Conservation (phyloP, 2,329 filamentous ascomycete species). For the Monosporascus sp. region DNA sequence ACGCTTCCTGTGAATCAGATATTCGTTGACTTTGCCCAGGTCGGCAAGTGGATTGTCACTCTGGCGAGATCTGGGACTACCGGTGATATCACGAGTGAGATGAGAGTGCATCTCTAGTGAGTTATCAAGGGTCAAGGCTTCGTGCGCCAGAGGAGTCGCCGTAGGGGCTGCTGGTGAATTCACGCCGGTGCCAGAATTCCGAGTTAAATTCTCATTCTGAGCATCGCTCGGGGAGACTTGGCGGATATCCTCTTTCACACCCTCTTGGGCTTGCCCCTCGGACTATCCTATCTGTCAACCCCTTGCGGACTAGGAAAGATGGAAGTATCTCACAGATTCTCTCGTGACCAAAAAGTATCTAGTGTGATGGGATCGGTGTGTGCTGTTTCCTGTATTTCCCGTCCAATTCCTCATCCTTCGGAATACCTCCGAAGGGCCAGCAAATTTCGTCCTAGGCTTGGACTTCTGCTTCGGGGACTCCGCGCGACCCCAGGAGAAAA, state of each 20-base stretch:
- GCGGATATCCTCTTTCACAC: background rate
- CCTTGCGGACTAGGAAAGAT: background rate
- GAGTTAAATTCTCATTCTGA: constrained; percentile 2
- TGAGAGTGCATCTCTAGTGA: constrained; percentile 6
- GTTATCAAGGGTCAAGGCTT: background rate
- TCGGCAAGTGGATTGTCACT: constrained; percentile 1
- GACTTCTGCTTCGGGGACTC: background rate
- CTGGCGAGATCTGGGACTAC: constrained; percentile 2
- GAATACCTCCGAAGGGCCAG: background rate
- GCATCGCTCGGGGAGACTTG: background rate
- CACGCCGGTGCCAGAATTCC: background rate
- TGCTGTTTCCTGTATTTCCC: background rate
- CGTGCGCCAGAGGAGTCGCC: background rate
- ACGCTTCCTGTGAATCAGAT: constrained; percentile 2
- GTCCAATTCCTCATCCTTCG: background rate
- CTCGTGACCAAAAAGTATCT: background rate
- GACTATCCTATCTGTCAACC: background rate
- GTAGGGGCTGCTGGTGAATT: background rate
- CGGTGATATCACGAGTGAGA: background rate
- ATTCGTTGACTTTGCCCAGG: constrained; percentile 4
- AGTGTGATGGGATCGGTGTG: background rate
- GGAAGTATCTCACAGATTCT: background rate
- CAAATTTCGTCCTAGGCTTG: background rate
- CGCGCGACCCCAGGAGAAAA: background rate
- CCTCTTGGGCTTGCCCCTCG: background rate